These are phyloP conservation scores for Taiozyma sp. DNA, from an alignment of 1,139 yeast genomes.

Conservation along the genomic window DNA sequence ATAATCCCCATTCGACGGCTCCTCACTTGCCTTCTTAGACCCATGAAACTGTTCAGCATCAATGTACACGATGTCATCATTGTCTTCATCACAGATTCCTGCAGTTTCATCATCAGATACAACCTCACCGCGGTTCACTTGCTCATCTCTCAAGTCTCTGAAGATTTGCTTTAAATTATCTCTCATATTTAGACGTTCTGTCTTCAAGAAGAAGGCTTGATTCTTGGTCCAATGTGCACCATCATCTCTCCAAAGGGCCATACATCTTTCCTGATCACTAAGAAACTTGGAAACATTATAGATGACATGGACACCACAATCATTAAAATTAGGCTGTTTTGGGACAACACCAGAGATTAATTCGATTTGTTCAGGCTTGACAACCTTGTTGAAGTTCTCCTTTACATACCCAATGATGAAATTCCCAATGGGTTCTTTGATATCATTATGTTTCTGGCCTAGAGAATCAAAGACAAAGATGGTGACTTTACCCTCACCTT, in stretches of 20 bases:
- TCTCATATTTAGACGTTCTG: slow-evolving; percentile 33
- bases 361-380: slow-evolving; percentile 38
- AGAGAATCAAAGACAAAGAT: slow-evolving; percentile 80
- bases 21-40: slow-evolving; percentile 1
- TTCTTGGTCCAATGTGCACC: slow-evolving; percentile 14
- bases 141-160: slow-evolving; percentile 32
- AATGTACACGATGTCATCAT: slow-evolving; percentile 17
- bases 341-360: slow-evolving; percentile 55
- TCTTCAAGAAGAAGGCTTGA: slow-evolving; percentile 29
- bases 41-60: slow-evolving; percentile 18
- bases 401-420: slow-evolving; percentile 68
- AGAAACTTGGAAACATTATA: slow-evolving; percentile 70
- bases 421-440: slow-evolving; percentile 49
- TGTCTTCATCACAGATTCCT: slow-evolving; percentile 2
- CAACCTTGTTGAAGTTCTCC: slow-evolving; percentile 48
- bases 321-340: slow-evolving; percentile 82
- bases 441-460: slow-evolving; percentile 48
- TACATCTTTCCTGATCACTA: slow-evolving; percentile 42
- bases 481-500: slow-evolving; percentile 27
- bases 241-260: slow-evolving; percentile 42
- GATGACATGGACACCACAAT: slow-evolving; percentile 92
- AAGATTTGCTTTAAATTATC: slow-evolving; percentile 29
- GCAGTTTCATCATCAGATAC: slow-evolving; percentile 3
- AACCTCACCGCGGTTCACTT: slow-evolving; percentile 26
- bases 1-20: not conserved